Conservation (phyloP, 257 asterid species). For the Parsonsia alboflavescens region DNA sequence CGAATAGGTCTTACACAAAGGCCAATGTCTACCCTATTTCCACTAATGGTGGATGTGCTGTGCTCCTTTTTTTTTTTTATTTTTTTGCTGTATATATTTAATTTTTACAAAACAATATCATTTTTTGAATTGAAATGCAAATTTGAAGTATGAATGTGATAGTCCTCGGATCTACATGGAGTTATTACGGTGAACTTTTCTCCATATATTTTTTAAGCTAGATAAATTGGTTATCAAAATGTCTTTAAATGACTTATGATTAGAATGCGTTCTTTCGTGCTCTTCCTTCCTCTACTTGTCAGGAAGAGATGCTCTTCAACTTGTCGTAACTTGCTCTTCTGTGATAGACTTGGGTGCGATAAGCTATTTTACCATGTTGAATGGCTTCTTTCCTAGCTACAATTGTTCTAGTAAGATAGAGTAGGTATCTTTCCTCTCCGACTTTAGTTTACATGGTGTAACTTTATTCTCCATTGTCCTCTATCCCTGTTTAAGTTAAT, state of each 20-base stretch:
- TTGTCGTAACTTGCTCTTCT: too few relatives aligned
- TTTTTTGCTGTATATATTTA: too few relatives aligned
- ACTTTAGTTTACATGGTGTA: background rate
- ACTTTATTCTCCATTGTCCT: background rate
- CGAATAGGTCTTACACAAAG: too few relatives aligned
- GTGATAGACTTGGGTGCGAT: too few relatives aligned
- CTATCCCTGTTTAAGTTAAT: background rate
- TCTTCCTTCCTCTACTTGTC: background rate
- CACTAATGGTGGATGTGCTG: too few relatives aligned
- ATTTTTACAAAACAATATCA: too few relatives aligned
- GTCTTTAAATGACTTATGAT: background rate
- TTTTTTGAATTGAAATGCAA: background rate
- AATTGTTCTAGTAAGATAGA: conserved; percentile 3
- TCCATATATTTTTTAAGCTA: background rate
- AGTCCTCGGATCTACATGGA: background rate
- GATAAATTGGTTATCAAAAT: background rate
- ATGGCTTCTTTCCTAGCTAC: background rate
- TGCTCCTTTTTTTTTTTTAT: too few relatives aligned
- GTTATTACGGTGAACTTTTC: background rate
- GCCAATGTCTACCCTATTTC: too few relatives aligned
- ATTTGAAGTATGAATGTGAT: background rate
- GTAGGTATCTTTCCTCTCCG: background rate
- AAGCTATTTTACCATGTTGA: background rate
- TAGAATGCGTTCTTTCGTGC: background rate
- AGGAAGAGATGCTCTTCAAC: background rate